Conservation (phyloP, 1,284 basidiomycete genomes). For the Moniliophthora roreri region DNA sequence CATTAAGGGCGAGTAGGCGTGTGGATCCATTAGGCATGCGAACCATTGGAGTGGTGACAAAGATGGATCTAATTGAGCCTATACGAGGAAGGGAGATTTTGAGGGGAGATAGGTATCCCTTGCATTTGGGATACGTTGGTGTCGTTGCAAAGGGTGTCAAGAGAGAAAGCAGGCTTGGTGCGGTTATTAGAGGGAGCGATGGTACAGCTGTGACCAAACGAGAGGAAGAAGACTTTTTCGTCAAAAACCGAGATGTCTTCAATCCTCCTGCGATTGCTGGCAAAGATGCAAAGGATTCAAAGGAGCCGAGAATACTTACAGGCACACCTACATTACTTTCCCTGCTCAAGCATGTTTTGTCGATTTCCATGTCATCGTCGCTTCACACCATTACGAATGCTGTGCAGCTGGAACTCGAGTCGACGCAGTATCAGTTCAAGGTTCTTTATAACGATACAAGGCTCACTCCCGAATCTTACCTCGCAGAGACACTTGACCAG, state of each 20-base stretch:
- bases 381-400: slow-evolving; percentile 95
- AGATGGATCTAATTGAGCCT: slow-evolving; percentile 96
- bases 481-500: slow-evolving; percentile 93
- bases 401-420: slow-evolving; percentile 95
- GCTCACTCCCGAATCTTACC: slow-evolving; percentile 94
- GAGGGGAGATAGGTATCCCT: slow-evolving; percentile 91
- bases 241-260: slow-evolving; percentile 59
- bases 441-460: slow-evolving; percentile 98
- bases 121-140: slow-evolving; percentile 96
- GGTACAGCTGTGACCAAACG: slow-evolving; percentile 23
- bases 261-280: slow-evolving; percentile 81
- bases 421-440: slow-evolving; percentile 98
- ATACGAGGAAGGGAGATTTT: slow-evolving; percentile 84
- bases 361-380: slow-evolving; percentile 85
- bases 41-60: slow-evolving; percentile 97
- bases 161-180: slow-evolving; percentile 42
- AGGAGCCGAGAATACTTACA: slow-evolving; percentile 68
- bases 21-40: slow-evolving; percentile 94
- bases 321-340: slow-evolving; percentile 1
- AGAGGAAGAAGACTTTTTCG: neutral
- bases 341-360: neutral
- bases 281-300: slow-evolving; percentile 86
- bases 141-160: slow-evolving; percentile 86
- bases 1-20: slow-evolving; percentile 87
- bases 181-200: slow-evolving; percentile 71